Base-by-base conservation (phyloP, 176 grass and related monocot genomes). In the Oryza punctata region DNA sequence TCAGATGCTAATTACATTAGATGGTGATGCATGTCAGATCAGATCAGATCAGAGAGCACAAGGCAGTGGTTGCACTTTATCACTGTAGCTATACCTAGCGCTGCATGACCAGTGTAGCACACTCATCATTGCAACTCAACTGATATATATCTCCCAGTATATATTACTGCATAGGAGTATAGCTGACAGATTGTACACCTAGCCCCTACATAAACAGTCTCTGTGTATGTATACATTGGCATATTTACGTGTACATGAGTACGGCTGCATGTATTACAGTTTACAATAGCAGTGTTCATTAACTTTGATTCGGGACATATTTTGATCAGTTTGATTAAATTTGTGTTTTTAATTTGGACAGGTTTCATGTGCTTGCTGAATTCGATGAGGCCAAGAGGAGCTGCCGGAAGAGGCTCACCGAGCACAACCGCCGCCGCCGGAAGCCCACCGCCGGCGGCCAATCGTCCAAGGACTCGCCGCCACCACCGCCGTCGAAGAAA, bases 351-450 rank as follows among this genome's bases (percentile, higher is more conserved):
- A 41, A 41, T 41, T 41, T 67, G 29, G 29, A 12, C 72, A 94
- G 92, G 84, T 94, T 94, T 77, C 92, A 94, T 82, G 84, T 87
- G 73, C 84, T 94, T 61, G 29, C 73, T 5, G 92, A 94, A 43
- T 94, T 94, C 71, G 92, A 94, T 13, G 92, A 89, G 13, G 81
- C 84, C 50, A 94, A 94, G 69, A 89, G 92, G 49, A 94, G 86
- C 81, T 94, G 92, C 69, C 75, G 89, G 54, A 91, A 87, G 87
- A 84, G 92, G 72, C 87, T 89, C 25, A 90, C 89, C 5, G 92
- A 91, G 72, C 86, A 94, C 92, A 94, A 94, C 87, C 89, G 92
- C 30, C 89, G 92, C 19, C 84, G 92, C 50, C 76, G 92, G 78
- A 94, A 94, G 72, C 84, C 92, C 4, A 27, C 73, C 14, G 37